phyloP scores from a whole-genome alignment of 2,329 filamentous ascomycete species.

The Grosmannia clavigera region DNA sequence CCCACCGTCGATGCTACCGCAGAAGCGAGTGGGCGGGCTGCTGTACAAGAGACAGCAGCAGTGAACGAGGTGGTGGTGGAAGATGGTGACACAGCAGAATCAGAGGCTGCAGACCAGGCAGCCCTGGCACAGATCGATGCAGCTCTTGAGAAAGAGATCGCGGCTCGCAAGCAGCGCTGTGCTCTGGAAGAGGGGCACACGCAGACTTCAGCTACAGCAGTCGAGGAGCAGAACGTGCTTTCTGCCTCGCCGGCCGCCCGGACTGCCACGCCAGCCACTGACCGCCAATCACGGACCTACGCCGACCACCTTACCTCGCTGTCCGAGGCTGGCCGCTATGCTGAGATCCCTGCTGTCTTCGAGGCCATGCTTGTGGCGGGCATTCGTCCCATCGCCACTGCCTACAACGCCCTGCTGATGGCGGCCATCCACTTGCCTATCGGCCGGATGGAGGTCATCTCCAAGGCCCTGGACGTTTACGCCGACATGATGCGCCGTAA shows the following conservation, averaged over 20 bases:
- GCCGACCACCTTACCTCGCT: constrained; percentile 70
- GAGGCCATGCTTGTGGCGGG: constrained; percentile 78
- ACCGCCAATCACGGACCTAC: constrained; percentile 56
- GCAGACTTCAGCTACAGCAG: constrained; percentile 11
- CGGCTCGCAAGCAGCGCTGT: constrained; percentile 35
- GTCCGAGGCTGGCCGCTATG: constrained; percentile 59
- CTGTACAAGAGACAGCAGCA: background rate
- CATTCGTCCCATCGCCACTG: constrained; percentile 64
- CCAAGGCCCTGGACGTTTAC: constrained; percentile 89
- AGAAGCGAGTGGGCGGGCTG: background rate
- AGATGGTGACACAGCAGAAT: background rate
- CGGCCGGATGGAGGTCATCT: constrained; percentile 71
- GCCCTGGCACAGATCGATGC: constrained; percentile 75
- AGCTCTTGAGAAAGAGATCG: constrained; percentile 67
- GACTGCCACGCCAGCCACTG: constrained; percentile 47
- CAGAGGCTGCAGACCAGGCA: constrained; percentile 28
- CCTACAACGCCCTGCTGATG: constrained; percentile 85
- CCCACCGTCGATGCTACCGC: background rate
- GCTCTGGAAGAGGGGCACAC: constrained; percentile 29
- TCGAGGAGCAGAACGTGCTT: constrained; percentile 25
- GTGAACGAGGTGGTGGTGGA: background rate
- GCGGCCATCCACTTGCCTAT: constrained; percentile 73
- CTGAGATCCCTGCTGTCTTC: constrained; percentile 82
- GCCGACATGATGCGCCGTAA: constrained; percentile 87
- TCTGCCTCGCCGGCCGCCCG: constrained; percentile 30